Base-by-base conservation (phyloP, 2,329 filamentous ascomycete species). In the Pleurostoma richardsiae region DNA sequence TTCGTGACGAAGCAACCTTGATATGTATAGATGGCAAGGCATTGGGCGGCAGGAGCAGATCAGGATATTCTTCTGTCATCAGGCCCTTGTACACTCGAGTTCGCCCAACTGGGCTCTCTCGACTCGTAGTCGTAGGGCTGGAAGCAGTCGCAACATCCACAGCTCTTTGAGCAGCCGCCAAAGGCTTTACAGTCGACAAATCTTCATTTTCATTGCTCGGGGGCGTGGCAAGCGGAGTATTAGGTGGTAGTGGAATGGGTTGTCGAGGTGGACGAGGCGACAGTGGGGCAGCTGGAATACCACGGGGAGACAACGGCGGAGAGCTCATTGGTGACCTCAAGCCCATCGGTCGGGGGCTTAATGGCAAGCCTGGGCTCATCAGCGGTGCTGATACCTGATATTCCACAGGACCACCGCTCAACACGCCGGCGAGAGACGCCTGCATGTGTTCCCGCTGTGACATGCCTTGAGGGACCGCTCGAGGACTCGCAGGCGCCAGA, bases 1-100 rank as follows among this genome's bases (percentile, higher is more conserved):
- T 83, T n/a, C 94, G 84, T 27, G 94, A 97, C 4, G 94, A 97
- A 4, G 90, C 89, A 4, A 96, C 92, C 62, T 81, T 88, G 42
- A 96, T 83, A 52, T 87, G 81, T 47, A 99, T 86, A 1, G 88
- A 89, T 4, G 89, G 87, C 6, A 99, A 73, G 5, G 91, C 90
- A 62, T 95, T 95, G 0, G 94, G 92, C 7, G 90, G 84, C 2
- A 99, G 74, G 27, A 97, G 70, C 6, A 97, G 76, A 52, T 89
- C 87, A 1, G 92, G 90, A 61, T 90, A 92, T 54, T 95, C 88
- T 0, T 96, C 90, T 0, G 86, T 90, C 4, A 90, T 76, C 27
- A 96, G 77, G 1, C 90, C 90, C 56, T 77, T 85, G 62, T 83
- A 95, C 27, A 96, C 81, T 47, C 73, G 68, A 2, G 63, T 75